Evolutionary conservation across 2,329 filamentous ascomycete genomes (phyloP), one percentile per base, ranked within the genome.

Genomic region (Gnomoniopsis sp.): DNA sequence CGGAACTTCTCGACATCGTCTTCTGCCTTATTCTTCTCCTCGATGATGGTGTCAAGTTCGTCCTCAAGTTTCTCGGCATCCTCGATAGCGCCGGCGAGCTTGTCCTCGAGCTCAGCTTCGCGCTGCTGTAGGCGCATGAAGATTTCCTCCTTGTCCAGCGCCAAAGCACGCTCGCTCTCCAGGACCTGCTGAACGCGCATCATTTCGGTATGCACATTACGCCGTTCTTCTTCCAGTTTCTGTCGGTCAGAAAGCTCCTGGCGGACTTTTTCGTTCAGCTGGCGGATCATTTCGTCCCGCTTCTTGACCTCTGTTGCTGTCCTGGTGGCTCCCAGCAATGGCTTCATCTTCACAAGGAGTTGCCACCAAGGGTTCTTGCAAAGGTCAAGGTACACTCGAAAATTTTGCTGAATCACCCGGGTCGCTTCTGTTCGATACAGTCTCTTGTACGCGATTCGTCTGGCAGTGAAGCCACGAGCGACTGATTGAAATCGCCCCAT

Each of bases 351-450:
- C 7, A 93, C 88, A 65, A 97, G 90, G 6, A 99, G 81, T 66
- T 91, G 88, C 96, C 96, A 99, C 96, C 96, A 99, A 1, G 95
- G 95, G 68, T 93, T 97, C 48, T 91, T 85, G 67, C 90, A 92
- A 22, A 99, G 85, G 60, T 96, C 86, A 6, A 96, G 83, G 67
- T 99, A 99, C 2, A 95, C 88, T 53, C 91, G 88, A 71, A 99
- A 95, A 71, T 99, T 99, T 46, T 88, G 85, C 70, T 98, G 93
- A 51, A 99, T 95, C 63, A 99, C 96, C 17, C 91, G 84, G 0
- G 93, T 96, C 1, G 95, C 95, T 71, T 99, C 95, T 0, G 93
- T 90, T 34, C 96, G 88, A 71, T 99, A 99, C 0, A 99, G 80
- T 23, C 92, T 87, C 73, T 99, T 99, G 78, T 93, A 90, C 11